phyloP scores from a whole-genome alignment of 768 basidiomycete species.

The Piloderma croceum region DNA sequence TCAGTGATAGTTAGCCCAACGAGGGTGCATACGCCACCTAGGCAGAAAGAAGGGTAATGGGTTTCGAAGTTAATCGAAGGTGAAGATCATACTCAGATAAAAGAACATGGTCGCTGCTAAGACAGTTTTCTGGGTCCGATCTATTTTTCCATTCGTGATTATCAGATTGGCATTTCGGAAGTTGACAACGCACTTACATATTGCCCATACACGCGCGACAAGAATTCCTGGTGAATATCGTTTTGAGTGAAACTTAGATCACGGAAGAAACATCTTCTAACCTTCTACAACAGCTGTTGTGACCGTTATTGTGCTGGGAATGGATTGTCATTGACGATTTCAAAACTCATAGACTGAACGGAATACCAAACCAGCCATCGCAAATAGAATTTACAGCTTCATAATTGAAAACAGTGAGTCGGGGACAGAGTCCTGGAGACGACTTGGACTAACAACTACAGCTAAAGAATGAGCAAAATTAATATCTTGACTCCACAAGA shows the following conservation, averaged over 20 bases:
- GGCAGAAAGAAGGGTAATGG: background rate
- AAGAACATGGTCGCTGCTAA: conserved; percentile 1
- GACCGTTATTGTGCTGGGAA: background rate
- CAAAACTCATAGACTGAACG: background rate
- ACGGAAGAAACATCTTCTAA: background rate
- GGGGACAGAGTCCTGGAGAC: too few species aligned
- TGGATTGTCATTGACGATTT: background rate
- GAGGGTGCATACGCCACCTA: conserved; percentile 3
- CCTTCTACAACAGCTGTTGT: background rate
- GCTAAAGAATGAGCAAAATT: too few species aligned
- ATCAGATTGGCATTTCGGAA: too few species aligned
- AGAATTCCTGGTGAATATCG: conserved; percentile 4
- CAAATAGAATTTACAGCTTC: conserved; percentile 9
- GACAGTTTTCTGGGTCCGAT: too few species aligned
- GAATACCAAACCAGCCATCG: conserved; percentile 8
- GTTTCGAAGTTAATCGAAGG: background rate
- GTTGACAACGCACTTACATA: conserved; percentile 9
- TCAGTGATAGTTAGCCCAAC: conserved; percentile 6
- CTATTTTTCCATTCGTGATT: too few species aligned
- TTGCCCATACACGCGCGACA: conserved; percentile 8
- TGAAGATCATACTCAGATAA: conserved; percentile 1
- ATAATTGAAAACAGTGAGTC: too few species aligned
- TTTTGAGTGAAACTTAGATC: background rate
- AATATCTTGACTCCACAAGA: too few species aligned
- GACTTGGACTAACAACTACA: too few species aligned